Evolutionary conservation across 345 rosid genomes (phyloP), one percentile per base, ranked within the genome.

Genomic region (Dimocarpus longan): DNA sequence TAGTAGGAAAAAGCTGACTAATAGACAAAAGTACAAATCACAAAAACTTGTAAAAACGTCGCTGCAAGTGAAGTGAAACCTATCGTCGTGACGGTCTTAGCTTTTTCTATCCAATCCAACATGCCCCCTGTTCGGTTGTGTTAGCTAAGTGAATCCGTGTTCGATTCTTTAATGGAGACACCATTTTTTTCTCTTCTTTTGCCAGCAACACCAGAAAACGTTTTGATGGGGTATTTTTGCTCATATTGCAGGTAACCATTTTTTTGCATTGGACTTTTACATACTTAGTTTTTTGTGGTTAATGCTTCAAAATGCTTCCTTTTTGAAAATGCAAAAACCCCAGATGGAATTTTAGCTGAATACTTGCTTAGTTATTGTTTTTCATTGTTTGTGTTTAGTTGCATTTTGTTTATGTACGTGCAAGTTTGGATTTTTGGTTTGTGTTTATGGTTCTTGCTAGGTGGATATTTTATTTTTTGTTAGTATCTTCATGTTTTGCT

Each of bases 381-480:
- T 52, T 57, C 42, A 10, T 21, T 8, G 13, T 73, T 44, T 2
- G 43, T 40, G 68, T 50, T 11, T 21, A 15, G 15, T 9, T 48
- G 42, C 60, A 70, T 48, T 39, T 10, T 68, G 50, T 19, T 42
- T 42, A 15, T 68, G 48, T 54, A 54, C 59, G 8, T 54, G 59
- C 16, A 66, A 68, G 71, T 43, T 52, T 71, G 64, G 16, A 18
- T 54, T 50, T 50, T 50, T 50, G 63, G 43, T 50, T 71, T 71
- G 56, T 50, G 56, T 13, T 50, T 54, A 54, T 54, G 59, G 18
- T 70, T 46, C 56, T 68, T 5, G 10, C 11, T 43, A 21, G 9
- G 72, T 15, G 59, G 1, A 66, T 37, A 26, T 63, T 11, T 5
- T 42, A 39, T 39, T 32, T 66, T 21, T 7, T 37, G 3, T 66